Evolutionary conservation across 1,139 yeast genomes (phyloP), one percentile per base, ranked within the genome.

Genomic region (Suhomyces anneliseae): DNA sequence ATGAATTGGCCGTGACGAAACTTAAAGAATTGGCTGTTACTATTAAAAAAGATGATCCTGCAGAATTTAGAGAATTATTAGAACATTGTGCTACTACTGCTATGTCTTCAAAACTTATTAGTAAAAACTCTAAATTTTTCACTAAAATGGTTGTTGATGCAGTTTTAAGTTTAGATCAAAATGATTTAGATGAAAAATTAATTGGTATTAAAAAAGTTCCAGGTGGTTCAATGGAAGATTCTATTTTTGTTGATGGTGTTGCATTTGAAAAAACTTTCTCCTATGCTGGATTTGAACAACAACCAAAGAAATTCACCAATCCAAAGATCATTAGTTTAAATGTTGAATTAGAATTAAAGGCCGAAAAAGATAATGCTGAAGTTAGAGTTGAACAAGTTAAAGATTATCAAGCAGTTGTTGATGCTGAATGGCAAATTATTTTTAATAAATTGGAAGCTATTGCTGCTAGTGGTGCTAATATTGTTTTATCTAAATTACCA

Each of bases 351-450:
- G 99, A 93, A 72, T 81, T 93, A 63, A 93, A 93, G 73, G 98
- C 99, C 1, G 99, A 93, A 71, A 92, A 90, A 73, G 99, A 93
- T 68, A 93, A 93, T 65, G 99, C 99, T n/a, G 99, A 93, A 74
- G 98, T 93, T 32, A 82, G 99, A 59, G 95, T 93, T 44, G 95
- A 90, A 60, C 87, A 90, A 64, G 98, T 93, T 45, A 81, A 83
- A 51, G 97, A 93, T 60, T 93, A 95, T 70, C 99, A 93, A 72
- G 92, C 87, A 36, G 87, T 93, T 48, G 99, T 93, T 35, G 98
- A 93, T 69, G 99, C 99, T 27, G 99, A 93, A 70, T 93, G 99
- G 98, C 84, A 89, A 65, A 88, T 93, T 54, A 93, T 93, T 56
- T 79, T 89, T 61, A 81, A 87, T 61, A 93, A 95, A 70, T 79